phyloP scores from a whole-genome alignment of 306 rosid genomes.

The Cercis canadensis region DNA sequence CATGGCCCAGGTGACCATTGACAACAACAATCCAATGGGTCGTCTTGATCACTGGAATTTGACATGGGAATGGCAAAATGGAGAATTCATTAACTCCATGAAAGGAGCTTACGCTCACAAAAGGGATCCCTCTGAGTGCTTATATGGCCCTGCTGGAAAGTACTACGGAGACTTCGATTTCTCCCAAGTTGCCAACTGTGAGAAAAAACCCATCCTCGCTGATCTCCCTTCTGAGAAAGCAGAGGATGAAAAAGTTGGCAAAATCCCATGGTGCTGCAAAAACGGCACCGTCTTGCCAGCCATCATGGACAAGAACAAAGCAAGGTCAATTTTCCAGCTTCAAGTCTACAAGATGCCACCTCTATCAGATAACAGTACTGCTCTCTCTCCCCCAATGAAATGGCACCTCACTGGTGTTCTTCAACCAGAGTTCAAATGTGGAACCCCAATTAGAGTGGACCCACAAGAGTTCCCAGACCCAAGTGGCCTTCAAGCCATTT shows the following conservation, averaged over 20 bases:
- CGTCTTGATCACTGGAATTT: conserved; percentile 92
- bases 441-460: conserved; percentile 65
- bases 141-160: conserved; percentile 65
- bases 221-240: conserved; percentile 67
- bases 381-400: conserved; percentile 72
- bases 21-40: conserved; percentile 73
- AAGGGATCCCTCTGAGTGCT: conserved; percentile 54
- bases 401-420: conserved; percentile 70
- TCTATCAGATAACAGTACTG: conserved; percentile 57
- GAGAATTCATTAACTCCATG: conserved; percentile 73
- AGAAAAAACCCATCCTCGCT: conserved; percentile 61
- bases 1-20: conserved; percentile 68
- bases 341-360: conserved; percentile 81
- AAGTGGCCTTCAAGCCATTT: conserved; percentile 56
- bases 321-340: conserved; percentile 71
- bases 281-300: conserved; percentile 77
- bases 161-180: conserved; percentile 67
- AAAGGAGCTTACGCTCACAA: conserved; percentile 75
- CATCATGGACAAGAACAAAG: conserved; percentile 54
- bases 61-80: conserved; percentile 86
- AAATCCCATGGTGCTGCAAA: conserved; percentile 72
- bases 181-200: conserved; percentile 67
- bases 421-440: conserved; percentile 71
- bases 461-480: conserved; percentile 73
- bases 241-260: conserved; percentile 69